A percentile compares a stretch with the other conserved stretches of the same genome.
phyloP scores from a whole-genome alignment of 2,329 filamentous ascomycete genomes.

The Neoarthrinium moseri region DNA sequence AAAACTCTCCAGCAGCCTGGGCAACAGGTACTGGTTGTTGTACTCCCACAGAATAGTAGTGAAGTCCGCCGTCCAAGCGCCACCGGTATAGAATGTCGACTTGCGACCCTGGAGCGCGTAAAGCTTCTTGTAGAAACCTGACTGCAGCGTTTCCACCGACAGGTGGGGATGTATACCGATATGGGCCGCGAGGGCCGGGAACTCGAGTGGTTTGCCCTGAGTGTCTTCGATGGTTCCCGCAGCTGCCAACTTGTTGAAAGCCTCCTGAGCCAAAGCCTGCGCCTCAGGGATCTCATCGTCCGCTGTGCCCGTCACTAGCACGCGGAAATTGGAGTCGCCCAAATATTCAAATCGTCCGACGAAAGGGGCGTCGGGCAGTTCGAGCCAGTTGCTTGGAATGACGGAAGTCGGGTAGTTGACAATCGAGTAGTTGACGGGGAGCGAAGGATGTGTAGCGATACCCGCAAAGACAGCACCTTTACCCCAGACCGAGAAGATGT shows the following conservation, averaged over 20 bases:
- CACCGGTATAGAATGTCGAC: slow-evolving; percentile 40
- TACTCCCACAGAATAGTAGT: slow-evolving; percentile 31
- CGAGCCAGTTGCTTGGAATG: slow-evolving; percentile 23
- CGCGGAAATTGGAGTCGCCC: slow-evolving; percentile 21
- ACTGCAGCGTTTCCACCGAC: slow-evolving; percentile 23
- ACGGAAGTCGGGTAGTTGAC: slow-evolving; percentile 27
- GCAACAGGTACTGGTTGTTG: slow-evolving; percentile 26
- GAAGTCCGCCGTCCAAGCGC: slow-evolving; percentile 29
- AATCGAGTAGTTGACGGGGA: slow-evolving; percentile 23
- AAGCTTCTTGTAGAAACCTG: slow-evolving; percentile 33
- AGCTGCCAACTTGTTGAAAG: slow-evolving; percentile 19
- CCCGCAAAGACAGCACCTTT: slow-evolving; percentile 31
- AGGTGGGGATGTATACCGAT: slow-evolving; percentile 31
- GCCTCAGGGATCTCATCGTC: slow-evolving; percentile 17
- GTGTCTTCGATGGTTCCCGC: background rate
- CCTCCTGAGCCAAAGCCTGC: slow-evolving; percentile 19
- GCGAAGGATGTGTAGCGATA: slow-evolving; percentile 28
- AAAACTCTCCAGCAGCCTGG: slow-evolving; percentile 20
- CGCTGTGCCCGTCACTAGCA: slow-evolving; percentile 23
- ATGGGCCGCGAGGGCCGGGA: slow-evolving; percentile 28
- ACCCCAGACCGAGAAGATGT: slow-evolving; percentile 29
- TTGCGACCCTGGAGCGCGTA: slow-evolving; percentile 35
- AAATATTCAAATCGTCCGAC: slow-evolving; percentile 27
- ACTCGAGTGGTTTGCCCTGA: background rate
- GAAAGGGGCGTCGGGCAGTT: slow-evolving; percentile 23